phyloP scores from a whole-genome alignment of 345 rosid genomes.

The Brassica cretica region DNA sequence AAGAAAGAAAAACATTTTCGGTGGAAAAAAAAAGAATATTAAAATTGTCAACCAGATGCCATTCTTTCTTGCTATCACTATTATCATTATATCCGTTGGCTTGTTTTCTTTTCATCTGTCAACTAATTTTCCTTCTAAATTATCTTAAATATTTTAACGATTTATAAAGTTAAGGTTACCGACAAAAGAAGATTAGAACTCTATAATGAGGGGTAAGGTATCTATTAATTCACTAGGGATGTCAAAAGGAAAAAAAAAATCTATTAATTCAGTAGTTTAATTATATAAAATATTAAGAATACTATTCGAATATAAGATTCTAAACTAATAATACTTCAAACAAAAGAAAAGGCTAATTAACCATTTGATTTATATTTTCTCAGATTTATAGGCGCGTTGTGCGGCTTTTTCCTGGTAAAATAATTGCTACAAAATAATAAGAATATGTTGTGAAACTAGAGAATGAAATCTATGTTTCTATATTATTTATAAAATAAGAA shows the following conservation, averaged over 20 bases:
- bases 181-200: constrained; percentile 13
- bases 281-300: constrained; percentile 6
- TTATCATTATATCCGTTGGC: constrained; percentile 30
- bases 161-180: constrained; percentile 14
- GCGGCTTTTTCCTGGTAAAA: constrained; percentile 31
- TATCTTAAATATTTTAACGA: not conserved
- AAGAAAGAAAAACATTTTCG: constrained; percentile 2
- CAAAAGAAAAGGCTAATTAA: not conserved
- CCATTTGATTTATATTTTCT: not conserved
- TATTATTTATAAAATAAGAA: too few species aligned
- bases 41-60: constrained; percentile 42
- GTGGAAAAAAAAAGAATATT: constrained; percentile 30
- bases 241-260: not conserved
- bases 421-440: not conserved
- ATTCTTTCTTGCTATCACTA: constrained; percentile 34
- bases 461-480: too few species aligned
- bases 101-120: constrained; percentile 7
- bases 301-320: constrained; percentile 26
- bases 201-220: constrained; percentile 29
- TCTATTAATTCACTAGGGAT: constrained; percentile 1
- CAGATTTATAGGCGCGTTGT: constrained; percentile 37
- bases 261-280: not conserved
- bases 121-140: constrained; percentile 5
- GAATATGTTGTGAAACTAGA: not conserved
- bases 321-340: not conserved